These are phyloP conservation scores for Ogataea nonfermentans DNA, from an alignment of 805 yeast species.

Conservation along the genomic window DNA sequence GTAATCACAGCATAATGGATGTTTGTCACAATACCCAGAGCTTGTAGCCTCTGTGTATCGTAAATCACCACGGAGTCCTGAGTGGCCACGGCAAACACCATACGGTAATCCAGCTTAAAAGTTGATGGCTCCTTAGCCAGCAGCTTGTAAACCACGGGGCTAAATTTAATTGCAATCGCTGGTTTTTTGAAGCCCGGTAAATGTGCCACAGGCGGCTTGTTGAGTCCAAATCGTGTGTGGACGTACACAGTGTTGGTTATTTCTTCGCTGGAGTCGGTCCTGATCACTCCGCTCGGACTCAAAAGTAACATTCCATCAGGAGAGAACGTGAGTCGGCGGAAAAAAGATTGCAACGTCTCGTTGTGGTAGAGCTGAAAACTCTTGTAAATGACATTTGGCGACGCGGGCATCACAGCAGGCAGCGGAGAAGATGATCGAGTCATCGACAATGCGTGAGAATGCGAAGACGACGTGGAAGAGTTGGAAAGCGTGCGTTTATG, in stretches of 20 bases:
- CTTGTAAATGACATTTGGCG: slow-evolving; percentile 30
- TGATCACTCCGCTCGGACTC: slow-evolving; percentile 72
- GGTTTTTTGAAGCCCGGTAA: slow-evolving; percentile 81
- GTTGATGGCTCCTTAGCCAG: slow-evolving; percentile 25
- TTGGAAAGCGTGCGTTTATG: slow-evolving; percentile 44
- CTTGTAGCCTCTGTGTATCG: slow-evolving; percentile 68
- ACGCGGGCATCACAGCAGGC: slow-evolving; percentile 47
- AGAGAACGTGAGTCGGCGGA: slow-evolving; percentile 79
- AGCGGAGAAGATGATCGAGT: slow-evolving; percentile 33
- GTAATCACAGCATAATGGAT: slow-evolving; percentile 88
- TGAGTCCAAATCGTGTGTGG: slow-evolving; percentile 68
- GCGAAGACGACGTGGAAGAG: slow-evolving; percentile 35
- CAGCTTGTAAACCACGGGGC: slow-evolving; percentile 58
- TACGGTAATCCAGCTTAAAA: slow-evolving; percentile 66
- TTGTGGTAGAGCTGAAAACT: slow-evolving; percentile 65
- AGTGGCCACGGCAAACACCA: slow-evolving; percentile 91
- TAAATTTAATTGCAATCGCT: slow-evolving; percentile 78
- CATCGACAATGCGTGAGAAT: slow-evolving; percentile 29
- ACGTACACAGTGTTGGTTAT: slow-evolving; percentile 69
- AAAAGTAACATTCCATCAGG: slow-evolving; percentile 85
- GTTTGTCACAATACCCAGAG: slow-evolving; percentile 73
- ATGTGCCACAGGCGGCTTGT: slow-evolving; percentile 70
- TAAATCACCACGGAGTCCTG: slow-evolving; percentile 80
- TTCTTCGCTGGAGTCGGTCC: slow-evolving; percentile 26
- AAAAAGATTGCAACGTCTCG: slow-evolving; percentile 87